Evolutionary conservation across 2,329 filamentous ascomycete genomes (phyloP).

Genomic region (Raffaelea arxii): DNA sequence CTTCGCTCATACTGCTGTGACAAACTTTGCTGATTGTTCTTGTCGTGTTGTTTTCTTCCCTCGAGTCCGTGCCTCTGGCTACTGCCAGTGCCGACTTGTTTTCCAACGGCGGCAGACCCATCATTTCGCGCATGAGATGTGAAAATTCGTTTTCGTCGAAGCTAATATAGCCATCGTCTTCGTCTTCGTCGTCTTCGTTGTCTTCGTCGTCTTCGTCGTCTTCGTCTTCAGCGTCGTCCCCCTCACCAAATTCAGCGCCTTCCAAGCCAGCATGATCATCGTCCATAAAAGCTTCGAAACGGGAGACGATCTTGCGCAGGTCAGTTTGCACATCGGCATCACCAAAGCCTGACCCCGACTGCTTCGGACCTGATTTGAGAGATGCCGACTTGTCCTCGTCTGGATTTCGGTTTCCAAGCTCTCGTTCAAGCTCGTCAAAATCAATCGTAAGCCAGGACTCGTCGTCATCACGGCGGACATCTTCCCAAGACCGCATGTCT

Average conservation of each 20-base stretch:
- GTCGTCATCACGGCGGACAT: conserved; percentile 57
- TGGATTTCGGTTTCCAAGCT: conserved; percentile 48
- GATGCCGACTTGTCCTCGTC: background rate
- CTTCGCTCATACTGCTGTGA: background rate
- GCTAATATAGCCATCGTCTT: conserved; percentile 64
- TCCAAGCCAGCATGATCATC: conserved; percentile 75
- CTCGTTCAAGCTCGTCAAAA: conserved; percentile 78
- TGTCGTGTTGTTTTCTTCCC: too few relatives aligned
- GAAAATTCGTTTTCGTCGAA: conserved; percentile 82
- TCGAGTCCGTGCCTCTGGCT: background rate
- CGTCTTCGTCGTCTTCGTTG: conserved; percentile 46
- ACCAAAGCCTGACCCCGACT: conserved; percentile 40
- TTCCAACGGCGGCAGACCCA: conserved; percentile 46
- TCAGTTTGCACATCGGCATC: conserved; percentile 62
- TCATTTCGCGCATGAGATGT: conserved; percentile 85
- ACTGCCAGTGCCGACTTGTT: background rate
- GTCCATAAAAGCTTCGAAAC: conserved; percentile 88
- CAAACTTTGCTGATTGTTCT: background rate
- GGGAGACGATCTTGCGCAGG: conserved; percentile 79
- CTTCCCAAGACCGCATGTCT: conserved; percentile 64
- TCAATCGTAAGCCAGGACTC: conserved; percentile 90
- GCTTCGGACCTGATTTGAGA: background rate
- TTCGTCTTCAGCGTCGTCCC: conserved; percentile 55
- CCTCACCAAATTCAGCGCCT: conserved; percentile 63
- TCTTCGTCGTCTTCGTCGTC: too few relatives aligned